Base-by-base conservation (phyloP, 2,329 filamentous ascomycete genomes). In the Aspergillus aculeatinus region DNA sequence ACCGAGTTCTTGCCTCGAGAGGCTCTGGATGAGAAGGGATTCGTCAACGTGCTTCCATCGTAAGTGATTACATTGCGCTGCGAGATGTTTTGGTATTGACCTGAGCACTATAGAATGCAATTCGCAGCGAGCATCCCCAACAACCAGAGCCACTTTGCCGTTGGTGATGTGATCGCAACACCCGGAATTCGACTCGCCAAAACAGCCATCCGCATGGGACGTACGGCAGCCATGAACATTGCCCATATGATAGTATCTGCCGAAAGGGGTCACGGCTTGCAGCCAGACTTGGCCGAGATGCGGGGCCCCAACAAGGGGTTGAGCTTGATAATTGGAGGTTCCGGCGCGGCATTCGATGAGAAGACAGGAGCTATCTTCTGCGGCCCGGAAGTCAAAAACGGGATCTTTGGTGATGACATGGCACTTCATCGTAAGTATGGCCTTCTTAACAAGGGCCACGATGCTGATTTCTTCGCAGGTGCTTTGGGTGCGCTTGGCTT, bases 1-100 rank as follows among this genome's bases (percentile, higher is more conserved):
- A 85, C 88, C 0, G 76, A 74, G 0, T 90, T 86, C 67, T 75
- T 92, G 11, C 88, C 88, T 0, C 52, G 68, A 1, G 79, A 77
- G 1, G 81, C 82, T 0, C 75, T 90, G 5, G 82, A 87, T 68
- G 77, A 81, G 2, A 83, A 89, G 50, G 86, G 87, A 6, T 86
- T 86, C 63, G 83, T 91, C 61, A 85, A 84, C 68, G 83, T 91
- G 57, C 77, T 79, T 54, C 70, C 84, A 3, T 84, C 82, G 58
- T 77, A 89, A 6, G 76, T 51, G 1, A n/a, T 16, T 5, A 51
- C 14, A 4, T 19, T 3, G 12, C 2, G 1, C 12, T 19, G 10
- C 11, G 21, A 14, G 29, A 51, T 2, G 7, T 29, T 29, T 33
- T 12, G 19, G 2, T 5, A 21, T 29, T 35, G 19, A 51, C 29